Evolutionary conservation across 2,329 filamentous ascomycete genomes (phyloP).

Genomic region (Cercospora brassicicola): DNA sequence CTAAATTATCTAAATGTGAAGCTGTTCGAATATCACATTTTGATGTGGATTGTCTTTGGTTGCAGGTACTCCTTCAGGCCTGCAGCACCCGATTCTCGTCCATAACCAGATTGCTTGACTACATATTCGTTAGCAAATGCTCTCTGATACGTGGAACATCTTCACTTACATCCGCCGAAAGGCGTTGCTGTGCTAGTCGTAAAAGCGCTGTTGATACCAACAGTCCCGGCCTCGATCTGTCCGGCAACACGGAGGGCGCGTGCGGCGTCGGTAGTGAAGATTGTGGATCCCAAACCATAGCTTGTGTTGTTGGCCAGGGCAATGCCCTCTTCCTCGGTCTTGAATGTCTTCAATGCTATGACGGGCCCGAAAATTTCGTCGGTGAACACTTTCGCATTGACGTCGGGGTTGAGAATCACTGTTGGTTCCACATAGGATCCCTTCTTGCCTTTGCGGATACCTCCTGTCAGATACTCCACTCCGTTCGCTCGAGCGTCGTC

Average conservation of each 20-base stretch:
- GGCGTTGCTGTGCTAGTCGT: conserved; percentile 9
- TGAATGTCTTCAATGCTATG: conserved; percentile 66
- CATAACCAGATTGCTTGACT: conserved; percentile 19
- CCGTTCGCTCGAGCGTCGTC: conserved; percentile 58
- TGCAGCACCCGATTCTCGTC: conserved; percentile 18
- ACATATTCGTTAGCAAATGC: conserved; percentile 1
- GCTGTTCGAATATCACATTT: neutral
- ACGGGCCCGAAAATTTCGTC: conserved; percentile 71
- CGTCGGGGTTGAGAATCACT: conserved; percentile 64
- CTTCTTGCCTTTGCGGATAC: neutral
- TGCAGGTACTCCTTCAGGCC: conserved; percentile 7
- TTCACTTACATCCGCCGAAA: conserved; percentile 15
- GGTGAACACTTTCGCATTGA: conserved; percentile 65
- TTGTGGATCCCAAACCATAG: conserved; percentile 69
- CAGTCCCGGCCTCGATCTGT: conserved; percentile 56
- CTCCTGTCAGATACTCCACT: conserved; percentile 1
- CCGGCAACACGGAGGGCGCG: conserved; percentile 46
- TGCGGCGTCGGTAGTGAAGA: conserved; percentile 69
- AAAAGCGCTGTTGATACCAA: conserved; percentile 10
- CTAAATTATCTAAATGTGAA: neutral
- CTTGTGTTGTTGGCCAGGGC: conserved; percentile 76
- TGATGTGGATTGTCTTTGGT: neutral
- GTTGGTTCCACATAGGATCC: conserved; percentile 13
- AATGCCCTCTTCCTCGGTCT: conserved; percentile 69
- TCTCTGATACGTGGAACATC: neutral